Evolutionary conservation across 1,139 yeast genomes (phyloP), one percentile per base, ranked within the genome.

Genomic region (Kurtzmaniella quercitrusa): DNA sequence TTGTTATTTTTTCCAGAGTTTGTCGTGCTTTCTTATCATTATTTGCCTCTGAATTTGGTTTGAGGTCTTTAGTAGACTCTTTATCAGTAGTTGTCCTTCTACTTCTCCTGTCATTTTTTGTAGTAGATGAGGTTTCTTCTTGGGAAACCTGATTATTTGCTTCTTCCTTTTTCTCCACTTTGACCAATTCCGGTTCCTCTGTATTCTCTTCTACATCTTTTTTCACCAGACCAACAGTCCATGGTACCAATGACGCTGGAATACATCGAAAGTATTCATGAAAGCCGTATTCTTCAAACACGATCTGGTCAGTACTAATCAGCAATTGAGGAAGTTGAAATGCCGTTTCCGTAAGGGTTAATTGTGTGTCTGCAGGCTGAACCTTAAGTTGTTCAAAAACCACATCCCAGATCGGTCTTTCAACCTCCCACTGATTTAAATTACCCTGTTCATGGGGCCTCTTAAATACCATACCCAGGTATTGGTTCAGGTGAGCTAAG

Each of bases 211-310:
- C 26, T 7, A 11, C 26, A 21, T 26, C 30, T 14, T 26, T 26
- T 9, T 14, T 26, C n/a, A 26, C 18, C 16, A 37, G 32, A 4
- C 19, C 19, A n/a, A 30, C 40, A 38, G 40, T 43, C 87, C 91
- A 86, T 1, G 96, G 95, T 0, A 84, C 79, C 45, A 87, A 71
- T 1, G 85, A 76, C 1, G 83, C 84, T 0, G 88, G 76, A 34
- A 71, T 68, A 45, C 84, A 76, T 38, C 91, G 59, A 46, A 79
- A 79, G 50, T 82, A 80, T 33, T 80, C 78, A 26, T 72, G 74
- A 56, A 93, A 86, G 7, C 88, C 95, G 55, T 84, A 93, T 57
- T 94, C 98, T 61, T 94, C 99, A 66, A 94, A 91, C 2, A 94
- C 78, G 1, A 93, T 85, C 63, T 91, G 96, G 60, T 93, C 98